Percentiles rank a stretch among this genome's conserved stretches.
Evolutionary conservation across 2,329 filamentous ascomycete species (phyloP).

Genomic region (Scorias spongiosa): DNA sequence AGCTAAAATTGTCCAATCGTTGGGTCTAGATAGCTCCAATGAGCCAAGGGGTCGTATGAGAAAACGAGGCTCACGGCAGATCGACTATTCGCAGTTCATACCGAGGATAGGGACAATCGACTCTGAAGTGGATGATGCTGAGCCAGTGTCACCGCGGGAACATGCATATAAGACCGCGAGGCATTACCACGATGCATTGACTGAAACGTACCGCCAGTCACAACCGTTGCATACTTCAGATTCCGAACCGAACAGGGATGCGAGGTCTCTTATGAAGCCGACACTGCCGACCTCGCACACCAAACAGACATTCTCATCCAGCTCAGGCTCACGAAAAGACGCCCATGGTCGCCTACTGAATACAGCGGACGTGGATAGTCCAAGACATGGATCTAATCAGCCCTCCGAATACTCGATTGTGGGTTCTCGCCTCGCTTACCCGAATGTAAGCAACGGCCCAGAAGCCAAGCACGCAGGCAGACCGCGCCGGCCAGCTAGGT

Average conservation of each 20-base stretch:
- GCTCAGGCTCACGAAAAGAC: neutral
- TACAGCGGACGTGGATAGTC: neutral
- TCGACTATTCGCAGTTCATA: neutral
- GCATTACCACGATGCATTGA: conserved; percentile 14
- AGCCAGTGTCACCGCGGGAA: neutral
- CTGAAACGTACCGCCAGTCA: conserved; percentile 5
- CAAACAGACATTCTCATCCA: conserved; percentile 2
- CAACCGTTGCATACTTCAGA: neutral
- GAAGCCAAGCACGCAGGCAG: neutral
- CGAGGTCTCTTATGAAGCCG: conserved; percentile 17
- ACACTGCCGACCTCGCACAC: conserved; percentile 18
- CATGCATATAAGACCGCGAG: conserved; percentile 7
- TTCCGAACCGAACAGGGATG: conserved; percentile 9
- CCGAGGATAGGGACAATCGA: conserved; percentile 1
- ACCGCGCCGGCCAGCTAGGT: too few species aligned
- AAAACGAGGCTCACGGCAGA: conserved; percentile 3
- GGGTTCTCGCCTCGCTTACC: neutral
- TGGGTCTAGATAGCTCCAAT: conserved; percentile 3
- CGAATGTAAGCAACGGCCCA: neutral
- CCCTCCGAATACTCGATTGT: neutral
- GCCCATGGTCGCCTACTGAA: neutral
- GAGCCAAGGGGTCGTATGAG: conserved; percentile 8
- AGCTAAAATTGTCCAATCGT: conserved; percentile 2
- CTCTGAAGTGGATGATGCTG: neutral
- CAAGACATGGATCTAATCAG: neutral